A percentile compares a stretch with the other conserved stretches of the same genome.
Conservation (phyloP, 169 alveolate species). For the Fabrea salina region DNA sequence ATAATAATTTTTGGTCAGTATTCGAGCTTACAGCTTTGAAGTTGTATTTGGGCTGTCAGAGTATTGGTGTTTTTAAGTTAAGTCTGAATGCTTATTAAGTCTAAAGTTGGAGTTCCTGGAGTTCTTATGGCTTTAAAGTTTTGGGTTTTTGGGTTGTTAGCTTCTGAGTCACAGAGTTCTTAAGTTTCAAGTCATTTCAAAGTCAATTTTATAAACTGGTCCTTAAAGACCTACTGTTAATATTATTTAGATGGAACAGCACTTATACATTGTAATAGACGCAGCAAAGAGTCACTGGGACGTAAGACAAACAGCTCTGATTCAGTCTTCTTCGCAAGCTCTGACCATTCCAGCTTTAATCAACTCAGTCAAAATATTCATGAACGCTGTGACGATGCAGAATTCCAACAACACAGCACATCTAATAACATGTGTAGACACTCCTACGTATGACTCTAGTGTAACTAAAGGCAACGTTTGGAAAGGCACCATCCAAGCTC, state of each 20-base stretch:
- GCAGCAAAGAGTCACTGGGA: constrained; percentile 6
- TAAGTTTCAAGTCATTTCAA: no score
- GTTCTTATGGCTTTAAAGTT: no score
- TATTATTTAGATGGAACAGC: constrained; percentile 19
- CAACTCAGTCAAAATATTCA: neutral
- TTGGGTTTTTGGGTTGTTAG: no score
- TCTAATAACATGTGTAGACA: neutral
- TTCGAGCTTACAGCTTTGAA: no score
- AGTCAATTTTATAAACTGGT: no score
- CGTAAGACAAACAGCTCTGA: neutral
- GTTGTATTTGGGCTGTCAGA: no score
- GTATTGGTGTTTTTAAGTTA: no score
- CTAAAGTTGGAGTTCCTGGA: no score
- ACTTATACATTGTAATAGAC: neutral
- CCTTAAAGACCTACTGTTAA: no score
- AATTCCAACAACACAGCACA: neutral
- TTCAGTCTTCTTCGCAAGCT: neutral
- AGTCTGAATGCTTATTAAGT: no score
- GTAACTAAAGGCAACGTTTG: neutral
- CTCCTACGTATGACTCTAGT: neutral
- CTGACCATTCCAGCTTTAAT: neutral
- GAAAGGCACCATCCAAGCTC: neutral
- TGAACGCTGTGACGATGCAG: constrained; percentile 2
- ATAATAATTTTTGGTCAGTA: no score
- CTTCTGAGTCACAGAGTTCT: no score